These are phyloP conservation scores for Fraxinus anomala DNA, from an alignment of 257 asterid genomes.

Conservation along the genomic window DNA sequence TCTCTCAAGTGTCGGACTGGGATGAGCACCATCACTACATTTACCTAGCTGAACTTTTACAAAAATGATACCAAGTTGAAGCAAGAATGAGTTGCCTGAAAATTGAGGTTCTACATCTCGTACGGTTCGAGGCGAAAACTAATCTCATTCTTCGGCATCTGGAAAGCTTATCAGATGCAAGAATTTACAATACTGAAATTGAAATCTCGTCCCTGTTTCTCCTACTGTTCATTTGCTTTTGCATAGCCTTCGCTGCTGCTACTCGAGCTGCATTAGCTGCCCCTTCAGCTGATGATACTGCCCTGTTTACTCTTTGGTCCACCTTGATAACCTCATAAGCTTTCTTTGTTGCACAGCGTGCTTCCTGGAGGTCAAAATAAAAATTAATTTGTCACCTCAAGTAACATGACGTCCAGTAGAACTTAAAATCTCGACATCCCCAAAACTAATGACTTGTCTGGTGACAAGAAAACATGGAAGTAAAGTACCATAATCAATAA, in stretches of 20 bases:
- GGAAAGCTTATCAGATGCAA: too few relatives aligned
- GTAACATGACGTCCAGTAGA: not conserved
- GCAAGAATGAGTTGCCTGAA: not conserved
- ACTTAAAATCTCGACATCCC: too few relatives aligned
- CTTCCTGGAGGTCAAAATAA: slow-evolving; percentile 35
- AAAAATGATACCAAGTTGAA: not conserved
- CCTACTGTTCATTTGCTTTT: slow-evolving; percentile 43
- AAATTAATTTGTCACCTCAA: not conserved
- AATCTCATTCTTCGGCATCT: not conserved
- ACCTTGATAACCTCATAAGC: slow-evolving; percentile 44
- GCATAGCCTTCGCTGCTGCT: slow-evolving; percentile 49
- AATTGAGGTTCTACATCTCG: not conserved
- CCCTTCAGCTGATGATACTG: slow-evolving; percentile 40
- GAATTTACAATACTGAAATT: not conserved
- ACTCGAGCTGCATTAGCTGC: slow-evolving; percentile 53
- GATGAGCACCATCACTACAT: too few relatives aligned
- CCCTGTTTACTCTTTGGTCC: slow-evolving; percentile 47
- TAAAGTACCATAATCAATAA: too few relatives aligned
- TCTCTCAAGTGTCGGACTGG: too few relatives aligned
- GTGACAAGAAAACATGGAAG: not conserved
- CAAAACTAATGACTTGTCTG: not conserved
- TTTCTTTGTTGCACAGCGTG: slow-evolving; percentile 45
- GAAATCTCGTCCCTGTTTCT: slow-evolving; percentile 36
- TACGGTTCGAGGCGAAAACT: not conserved
- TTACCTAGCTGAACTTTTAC: too few relatives aligned